Evolutionary conservation across 495 filamentous ascomycete genomes (phyloP).

Genomic region (Neurospora sp.): DNA sequence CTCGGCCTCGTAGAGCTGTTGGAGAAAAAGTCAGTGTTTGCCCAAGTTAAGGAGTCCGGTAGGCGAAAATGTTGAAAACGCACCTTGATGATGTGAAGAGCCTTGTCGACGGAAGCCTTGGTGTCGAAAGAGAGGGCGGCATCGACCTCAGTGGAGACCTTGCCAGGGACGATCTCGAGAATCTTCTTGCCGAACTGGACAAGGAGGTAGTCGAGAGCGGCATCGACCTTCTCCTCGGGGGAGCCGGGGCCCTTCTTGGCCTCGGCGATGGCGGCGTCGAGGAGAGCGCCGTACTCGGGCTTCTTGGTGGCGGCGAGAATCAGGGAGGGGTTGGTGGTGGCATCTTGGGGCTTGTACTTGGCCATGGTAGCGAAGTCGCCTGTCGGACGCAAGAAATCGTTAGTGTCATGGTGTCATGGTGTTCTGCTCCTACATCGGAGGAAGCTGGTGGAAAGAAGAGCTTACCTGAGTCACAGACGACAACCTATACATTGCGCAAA

Average conservation of each 20-base stretch:
- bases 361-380: slow-evolving; percentile 57
- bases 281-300: slow-evolving; percentile 85
- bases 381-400: background rate
- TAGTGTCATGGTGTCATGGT: background rate
- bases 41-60: background rate
- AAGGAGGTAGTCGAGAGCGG: slow-evolving; percentile 81
- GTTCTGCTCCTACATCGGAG: background rate
- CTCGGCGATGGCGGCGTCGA: slow-evolving; percentile 76
- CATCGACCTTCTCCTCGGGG: slow-evolving; percentile 68
- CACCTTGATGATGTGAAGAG: slow-evolving; percentile 93
- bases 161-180: slow-evolving; percentile 90
- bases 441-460: slow-evolving; percentile 3
- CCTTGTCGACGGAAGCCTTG: slow-evolving; percentile 86
- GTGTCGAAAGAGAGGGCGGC: slow-evolving; percentile 94
- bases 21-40: background rate
- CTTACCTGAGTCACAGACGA: slow-evolving; percentile 95
- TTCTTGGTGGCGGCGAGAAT: slow-evolving; percentile 98
- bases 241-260: slow-evolving; percentile 64
- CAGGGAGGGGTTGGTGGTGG: slow-evolving; percentile 96
- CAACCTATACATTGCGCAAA: slow-evolving; percentile 45
- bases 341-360: slow-evolving; percentile 99
- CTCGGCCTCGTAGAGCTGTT: slow-evolving; percentile 79
- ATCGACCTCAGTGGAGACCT: slow-evolving; percentile 98
- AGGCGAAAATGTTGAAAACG: slow-evolving; percentile 11
- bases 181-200: slow-evolving; percentile 98